Conservation (phyloP, 495 filamentous ascomycete genomes). For the Acidomyces sp. region DNA sequence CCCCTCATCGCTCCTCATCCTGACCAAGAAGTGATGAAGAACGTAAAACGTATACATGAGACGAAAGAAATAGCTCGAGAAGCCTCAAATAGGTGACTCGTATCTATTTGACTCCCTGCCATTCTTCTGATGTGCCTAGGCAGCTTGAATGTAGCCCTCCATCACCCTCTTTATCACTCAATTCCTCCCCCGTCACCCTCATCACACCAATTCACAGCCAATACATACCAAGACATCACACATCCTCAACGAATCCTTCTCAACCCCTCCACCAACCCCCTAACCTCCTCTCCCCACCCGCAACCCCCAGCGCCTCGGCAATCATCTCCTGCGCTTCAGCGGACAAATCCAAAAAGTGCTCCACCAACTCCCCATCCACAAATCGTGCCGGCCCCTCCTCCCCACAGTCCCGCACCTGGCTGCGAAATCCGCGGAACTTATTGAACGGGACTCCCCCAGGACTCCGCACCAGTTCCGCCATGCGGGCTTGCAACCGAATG, state of each 20-base stretch:
- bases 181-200: no score
- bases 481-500: conserved; percentile 62
- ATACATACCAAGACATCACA: neutral
- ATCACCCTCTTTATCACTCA: no score
- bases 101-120: no score
- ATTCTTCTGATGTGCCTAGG: no score
- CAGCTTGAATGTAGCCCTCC: no score
- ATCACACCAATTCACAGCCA: no score
- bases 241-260: conserved; percentile 31
- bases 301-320: conserved; percentile 33
- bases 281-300: conserved; percentile 42
- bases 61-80: no score
- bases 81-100: no score
- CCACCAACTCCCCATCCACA: conserved; percentile 84
- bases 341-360: conserved; percentile 62
- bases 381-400: conserved; percentile 71
- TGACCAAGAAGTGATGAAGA: no score
- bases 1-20: no score
- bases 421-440: conserved; percentile 66
- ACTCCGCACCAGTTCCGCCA: conserved; percentile 51
- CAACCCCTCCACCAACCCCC: conserved; percentile 56
- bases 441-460: conserved; percentile 62
- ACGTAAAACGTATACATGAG: no score
- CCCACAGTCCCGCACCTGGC: conserved; percentile 42
- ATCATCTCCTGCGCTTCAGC: conserved; percentile 54